A percentile compares a stretch with the other conserved stretches of the same genome.
Conservation (phyloP, 352 stramenopile species). For the Blastocystis sp. region DNA sequence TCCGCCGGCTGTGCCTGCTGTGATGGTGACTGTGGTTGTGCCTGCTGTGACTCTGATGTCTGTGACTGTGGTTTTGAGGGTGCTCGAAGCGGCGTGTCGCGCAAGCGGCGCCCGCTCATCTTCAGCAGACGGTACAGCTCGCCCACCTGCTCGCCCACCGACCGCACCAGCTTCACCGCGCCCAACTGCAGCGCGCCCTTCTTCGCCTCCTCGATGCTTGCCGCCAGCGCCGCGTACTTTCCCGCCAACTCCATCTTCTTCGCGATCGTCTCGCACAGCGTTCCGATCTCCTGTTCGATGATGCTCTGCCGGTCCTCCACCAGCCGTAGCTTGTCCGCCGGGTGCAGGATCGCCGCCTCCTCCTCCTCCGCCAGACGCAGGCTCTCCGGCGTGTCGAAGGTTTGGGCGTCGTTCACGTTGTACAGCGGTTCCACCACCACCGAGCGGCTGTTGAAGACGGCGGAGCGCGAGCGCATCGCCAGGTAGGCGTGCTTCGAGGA, state of each 20-base stretch:
- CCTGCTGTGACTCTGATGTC: too few species aligned
- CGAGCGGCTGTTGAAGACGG: slow-evolving; percentile 54
- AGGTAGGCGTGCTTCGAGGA: slow-evolving; percentile 19
- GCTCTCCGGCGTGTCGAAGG: slow-evolving; percentile 18
- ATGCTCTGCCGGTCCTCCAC: slow-evolving; percentile 15
- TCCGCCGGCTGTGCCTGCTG: not conserved
- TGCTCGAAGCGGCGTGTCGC: not conserved
- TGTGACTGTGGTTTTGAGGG: too few species aligned
- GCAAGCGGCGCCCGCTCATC: not conserved
- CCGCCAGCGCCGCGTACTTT: slow-evolving; percentile 32
- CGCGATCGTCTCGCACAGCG: not conserved
- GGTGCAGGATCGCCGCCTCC: not conserved
- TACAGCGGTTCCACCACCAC: slow-evolving; percentile 42
- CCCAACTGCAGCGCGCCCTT: not conserved
- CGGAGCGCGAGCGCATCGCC: slow-evolving; percentile 45
- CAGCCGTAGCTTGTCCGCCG: slow-evolving; percentile 6
- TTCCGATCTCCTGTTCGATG: slow-evolving; percentile 14
- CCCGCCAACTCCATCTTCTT: slow-evolving; percentile 22
- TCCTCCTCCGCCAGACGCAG: not conserved
- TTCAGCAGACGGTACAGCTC: slow-evolving; percentile 50
- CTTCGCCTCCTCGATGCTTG: not conserved
- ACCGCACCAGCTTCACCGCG: not conserved
- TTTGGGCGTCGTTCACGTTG: slow-evolving; percentile 34
- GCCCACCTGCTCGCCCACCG: not conserved
- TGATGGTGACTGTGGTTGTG: too few species aligned